phyloP scores from a whole-genome alignment of 495 filamentous ascomycete species.

The Trichoderma reesei region DNA sequence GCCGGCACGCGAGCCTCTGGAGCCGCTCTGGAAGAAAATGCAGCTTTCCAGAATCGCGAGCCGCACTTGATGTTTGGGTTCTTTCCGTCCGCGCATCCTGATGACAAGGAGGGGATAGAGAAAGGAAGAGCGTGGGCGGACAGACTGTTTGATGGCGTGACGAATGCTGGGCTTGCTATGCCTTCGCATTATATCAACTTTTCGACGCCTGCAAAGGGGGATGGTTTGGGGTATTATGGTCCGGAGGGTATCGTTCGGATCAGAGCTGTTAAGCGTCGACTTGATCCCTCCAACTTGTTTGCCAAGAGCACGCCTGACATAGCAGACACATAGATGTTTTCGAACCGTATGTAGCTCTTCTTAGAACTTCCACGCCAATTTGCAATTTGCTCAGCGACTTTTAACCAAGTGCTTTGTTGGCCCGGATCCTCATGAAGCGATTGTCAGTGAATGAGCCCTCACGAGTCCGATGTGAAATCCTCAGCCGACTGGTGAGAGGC shows the following conservation, averaged over 20 bases:
- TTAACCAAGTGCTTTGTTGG: no score
- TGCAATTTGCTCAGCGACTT: no score
- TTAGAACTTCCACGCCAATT: no score
- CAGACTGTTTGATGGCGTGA: neutral
- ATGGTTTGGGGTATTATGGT: neutral
- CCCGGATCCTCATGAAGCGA: no score
- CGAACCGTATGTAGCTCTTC: no score
- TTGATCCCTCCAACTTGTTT: neutral
- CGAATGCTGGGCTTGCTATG: neutral
- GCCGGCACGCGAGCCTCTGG: neutral
- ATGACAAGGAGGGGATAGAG: neutral
- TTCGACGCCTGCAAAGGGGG: neutral
- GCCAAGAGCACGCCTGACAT: slow-evolving; percentile 3
- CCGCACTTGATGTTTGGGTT: neutral
- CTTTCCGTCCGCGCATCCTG: neutral
- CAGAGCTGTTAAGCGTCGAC: neutral
- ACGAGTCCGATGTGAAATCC: no score
- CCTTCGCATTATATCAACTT: neutral
- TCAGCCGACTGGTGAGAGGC: no score
- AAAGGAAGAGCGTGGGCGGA: neutral
- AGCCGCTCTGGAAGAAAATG: neutral
- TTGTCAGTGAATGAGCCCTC: neutral
- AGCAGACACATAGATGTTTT: neutral
- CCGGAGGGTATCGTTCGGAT: neutral
- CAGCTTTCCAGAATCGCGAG: neutral